Base-by-base conservation (phyloP, 352 stramenopile species). In the Phytophthora multivora region DNA sequence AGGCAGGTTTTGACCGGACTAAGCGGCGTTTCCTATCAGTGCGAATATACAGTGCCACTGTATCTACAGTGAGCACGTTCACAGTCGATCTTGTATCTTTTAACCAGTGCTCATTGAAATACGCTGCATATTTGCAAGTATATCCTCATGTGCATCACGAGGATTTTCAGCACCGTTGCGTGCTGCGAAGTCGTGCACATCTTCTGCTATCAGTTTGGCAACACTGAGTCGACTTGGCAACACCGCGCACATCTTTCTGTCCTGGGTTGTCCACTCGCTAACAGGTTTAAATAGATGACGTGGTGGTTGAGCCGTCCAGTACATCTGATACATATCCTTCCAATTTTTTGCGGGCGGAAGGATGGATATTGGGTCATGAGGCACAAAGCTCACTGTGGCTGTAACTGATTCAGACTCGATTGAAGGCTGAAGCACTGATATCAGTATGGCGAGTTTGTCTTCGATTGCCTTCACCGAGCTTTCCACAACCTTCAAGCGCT, bases 151-250 rank as follows among this genome's bases (percentile, higher is more conserved):
- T 19, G 21, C 8, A 8, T 51, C 12, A 13, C 5, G 30, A 2
- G 42, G 42, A 12, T 40, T 21, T 13, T 9, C 8, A 39, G 40
- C 9, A 26, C n/a, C 21, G n/a, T 52, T 58, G 51, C 31, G 30
- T 5, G 5, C 4, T 2, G 28, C 33, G 40, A 60, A 60, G n/a
- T n/a, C n/a, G n/a, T n/a, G n/a, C n/a, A n/a, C n/a, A n/a, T n/a
- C n/a, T n/a, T n/a, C n/a, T 4, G 21, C 52, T 15, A 60, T 47
- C 2, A 60, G 41, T n/a, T 60, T 51, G 19, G 52, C 41, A 25
- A 51, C 41, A 38, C 52, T 60, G 8, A 60, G 41, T 12, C 52
- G 41, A 16, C 41, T 60, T 15, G 52, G 52, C 15, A 51, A 38
- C 2, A 8, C 18, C 2, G 30, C 19, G 16, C 28, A 47, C 4